These are phyloP conservation scores for Penicillium desertorum DNA, from an alignment of 495 filamentous ascomycete species.

Conservation along the genomic window DNA sequence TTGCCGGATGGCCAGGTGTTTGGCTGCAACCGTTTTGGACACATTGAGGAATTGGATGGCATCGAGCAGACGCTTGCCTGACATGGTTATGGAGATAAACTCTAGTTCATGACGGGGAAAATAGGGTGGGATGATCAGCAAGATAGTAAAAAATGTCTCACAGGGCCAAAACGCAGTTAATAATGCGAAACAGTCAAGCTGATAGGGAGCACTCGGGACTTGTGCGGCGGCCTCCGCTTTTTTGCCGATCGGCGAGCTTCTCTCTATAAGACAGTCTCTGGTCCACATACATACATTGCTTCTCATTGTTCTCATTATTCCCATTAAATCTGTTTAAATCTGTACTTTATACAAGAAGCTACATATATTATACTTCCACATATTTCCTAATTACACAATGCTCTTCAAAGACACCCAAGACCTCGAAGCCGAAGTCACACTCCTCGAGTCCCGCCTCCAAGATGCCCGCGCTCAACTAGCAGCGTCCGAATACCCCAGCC, in stretches of 20 bases:
- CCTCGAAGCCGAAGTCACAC: slow-evolving; percentile 22
- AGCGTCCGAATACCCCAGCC: slow-evolving; percentile 20
- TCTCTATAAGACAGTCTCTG: background rate
- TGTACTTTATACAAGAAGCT: slow-evolving; percentile 10
- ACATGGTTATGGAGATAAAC: slow-evolving; percentile 46
- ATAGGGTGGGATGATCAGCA: slow-evolving; percentile 9
- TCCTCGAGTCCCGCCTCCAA: slow-evolving; percentile 27
- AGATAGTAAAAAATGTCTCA: slow-evolving; percentile 13
- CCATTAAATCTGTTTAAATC: background rate
- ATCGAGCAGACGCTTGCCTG: slow-evolving; percentile 73
- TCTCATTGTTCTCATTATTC: background rate
- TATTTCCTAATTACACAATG: slow-evolving; percentile 10
- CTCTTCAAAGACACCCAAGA: slow-evolving; percentile 13
- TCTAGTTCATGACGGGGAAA: slow-evolving; percentile 16
- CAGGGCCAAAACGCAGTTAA: background rate
- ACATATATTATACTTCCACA: slow-evolving; percentile 3
- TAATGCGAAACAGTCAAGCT: slow-evolving; percentile 5
- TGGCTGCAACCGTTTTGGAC: slow-evolving; percentile 70
- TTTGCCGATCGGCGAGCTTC: slow-evolving; percentile 1
- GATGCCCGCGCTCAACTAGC: slow-evolving; percentile 27
- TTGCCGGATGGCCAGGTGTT: slow-evolving; percentile 75
- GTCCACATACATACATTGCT: background rate
- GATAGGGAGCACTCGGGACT: slow-evolving; percentile 27
- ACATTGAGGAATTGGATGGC: slow-evolving; percentile 75
- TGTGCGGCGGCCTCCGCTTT: background rate